Evolutionary conservation across 148 eudicot genomes (phyloP), one percentile per base, ranked within the genome.

Genomic region (Hydrangea macrophylla): DNA sequence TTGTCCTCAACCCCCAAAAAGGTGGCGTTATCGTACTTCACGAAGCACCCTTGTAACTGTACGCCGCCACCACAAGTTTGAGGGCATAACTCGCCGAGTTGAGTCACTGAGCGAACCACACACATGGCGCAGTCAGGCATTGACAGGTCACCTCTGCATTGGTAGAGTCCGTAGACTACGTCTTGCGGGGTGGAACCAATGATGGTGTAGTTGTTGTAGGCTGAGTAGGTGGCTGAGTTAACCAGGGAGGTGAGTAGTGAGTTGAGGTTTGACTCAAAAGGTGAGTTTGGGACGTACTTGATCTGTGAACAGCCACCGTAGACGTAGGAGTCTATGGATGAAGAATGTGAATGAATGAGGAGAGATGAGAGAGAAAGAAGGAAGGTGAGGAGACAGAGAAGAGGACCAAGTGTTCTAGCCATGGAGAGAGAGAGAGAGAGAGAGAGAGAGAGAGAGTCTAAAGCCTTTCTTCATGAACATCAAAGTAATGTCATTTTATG

Each of bases 131-230:
- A 86, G 28, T 78, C 80, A 1, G 87, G 83, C 84, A 81, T 78
- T 27, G 84, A 61, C 45, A 86, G 83, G 78, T 86, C 90, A 6
- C 85, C 90, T 0, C 87, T 77, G 59, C 90, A 86, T 45, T 86
- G 90, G 74, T 75, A 86, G 69, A 86, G 78, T 59, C 83, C 90
- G 72, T 83, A 71, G 45, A 83, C 81, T 10, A 73, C 69, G 74
- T 78, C 85, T 8, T 60, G 63, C 8, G 64, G 70, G 63, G 69
- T 60, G 24, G 83, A 60, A 5, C 81, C 86, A 17, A 58, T 71
- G 50, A 81, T 53, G 24, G 88, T 69, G 76, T 59, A 77, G 70
- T 79, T 82, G 78, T 79, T 74, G 78, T 74, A 84, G 69, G 88
- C 58, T 10, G 77, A 74, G 85, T 76, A 81, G 36, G 88, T 79